Conservation (phyloP, 768 basidiomycete species). For the Tylopilus plumbeoviolaceoides region DNA sequence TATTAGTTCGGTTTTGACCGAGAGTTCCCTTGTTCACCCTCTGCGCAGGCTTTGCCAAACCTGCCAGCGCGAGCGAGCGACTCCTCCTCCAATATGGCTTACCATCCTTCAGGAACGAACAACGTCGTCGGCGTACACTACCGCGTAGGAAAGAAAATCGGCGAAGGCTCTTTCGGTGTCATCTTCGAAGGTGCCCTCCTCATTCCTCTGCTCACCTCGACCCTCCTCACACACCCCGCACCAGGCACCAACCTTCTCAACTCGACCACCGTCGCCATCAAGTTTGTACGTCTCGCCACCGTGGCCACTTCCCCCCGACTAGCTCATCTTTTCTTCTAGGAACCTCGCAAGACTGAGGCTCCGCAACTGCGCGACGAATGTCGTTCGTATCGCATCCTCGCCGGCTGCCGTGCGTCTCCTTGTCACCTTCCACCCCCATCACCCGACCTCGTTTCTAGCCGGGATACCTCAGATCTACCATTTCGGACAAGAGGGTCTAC, state of each 20-base stretch:
- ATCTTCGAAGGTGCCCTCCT: conserved; percentile 72
- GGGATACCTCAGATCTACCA: conserved; percentile 99
- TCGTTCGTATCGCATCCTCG: conserved; percentile 89
- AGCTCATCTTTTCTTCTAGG: conserved; percentile 41
- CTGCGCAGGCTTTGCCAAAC: conserved; percentile 23
- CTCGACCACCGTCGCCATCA: conserved; percentile 98
- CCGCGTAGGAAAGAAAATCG: conserved; percentile 98
- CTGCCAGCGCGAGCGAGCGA: conserved; percentile 16
- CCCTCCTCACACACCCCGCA: neutral
- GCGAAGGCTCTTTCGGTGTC: conserved; percentile 98
- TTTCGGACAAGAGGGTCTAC: conserved; percentile 97
- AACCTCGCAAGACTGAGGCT: conserved; percentile 91
- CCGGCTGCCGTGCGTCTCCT: conserved; percentile 75
- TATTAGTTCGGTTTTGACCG: conserved; percentile 30
- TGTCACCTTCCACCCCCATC: conserved; percentile 5
- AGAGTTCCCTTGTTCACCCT: conserved; percentile 28
- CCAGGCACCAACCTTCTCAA: conserved; percentile 96
- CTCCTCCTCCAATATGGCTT: conserved; percentile 41
- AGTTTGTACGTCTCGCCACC: conserved; percentile 75
- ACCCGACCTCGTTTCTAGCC: conserved; percentile 44
- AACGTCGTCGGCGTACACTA: conserved; percentile 96
- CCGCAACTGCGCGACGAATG: conserved; percentile 98
- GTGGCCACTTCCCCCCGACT: neutral
- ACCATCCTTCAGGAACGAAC: conserved; percentile 55
- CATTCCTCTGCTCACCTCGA: neutral